phyloP scores from a whole-genome alignment of 164 flowering plant genomes.

The Vitis amurensis region DNA sequence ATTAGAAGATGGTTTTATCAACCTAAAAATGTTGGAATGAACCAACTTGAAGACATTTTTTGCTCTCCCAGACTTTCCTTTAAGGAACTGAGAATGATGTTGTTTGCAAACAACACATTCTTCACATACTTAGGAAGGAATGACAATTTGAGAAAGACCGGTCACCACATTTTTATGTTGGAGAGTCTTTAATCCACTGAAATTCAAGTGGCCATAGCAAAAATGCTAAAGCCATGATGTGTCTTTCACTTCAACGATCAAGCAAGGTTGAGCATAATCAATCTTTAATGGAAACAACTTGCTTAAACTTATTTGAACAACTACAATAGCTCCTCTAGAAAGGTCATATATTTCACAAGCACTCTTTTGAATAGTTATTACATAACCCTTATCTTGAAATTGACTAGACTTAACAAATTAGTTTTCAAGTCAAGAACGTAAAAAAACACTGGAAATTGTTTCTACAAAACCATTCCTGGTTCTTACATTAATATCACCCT shows the following conservation, averaged over 20 bases:
- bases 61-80: conserved; percentile 9
- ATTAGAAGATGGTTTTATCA: conserved; percentile 9
- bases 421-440: conserved; percentile 3
- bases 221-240: too few relatives aligned
- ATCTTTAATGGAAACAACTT: conserved; percentile 13
- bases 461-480: conserved; percentile 11
- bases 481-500: conserved; percentile 13
- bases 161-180: not conserved
- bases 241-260: too few relatives aligned
- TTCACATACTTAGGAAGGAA: conserved; percentile 5
- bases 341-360: too few relatives aligned
- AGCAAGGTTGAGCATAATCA: conserved; percentile 3
- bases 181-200: too few relatives aligned
- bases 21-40: conserved; percentile 8
- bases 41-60: not conserved
- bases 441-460: not conserved
- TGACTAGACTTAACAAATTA: not conserved
- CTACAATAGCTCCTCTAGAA: too few relatives aligned
- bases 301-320: conserved; percentile 3
- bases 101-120: conserved; percentile 2
- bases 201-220: too few relatives aligned
- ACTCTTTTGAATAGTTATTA: not conserved
- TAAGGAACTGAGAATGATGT: not conserved
- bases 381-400: not conserved
- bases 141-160: conserved; percentile 4